These are phyloP conservation scores for Penicillium sp. DNA, from an alignment of 2,329 filamentous ascomycete species.

Conservation along the genomic window DNA sequence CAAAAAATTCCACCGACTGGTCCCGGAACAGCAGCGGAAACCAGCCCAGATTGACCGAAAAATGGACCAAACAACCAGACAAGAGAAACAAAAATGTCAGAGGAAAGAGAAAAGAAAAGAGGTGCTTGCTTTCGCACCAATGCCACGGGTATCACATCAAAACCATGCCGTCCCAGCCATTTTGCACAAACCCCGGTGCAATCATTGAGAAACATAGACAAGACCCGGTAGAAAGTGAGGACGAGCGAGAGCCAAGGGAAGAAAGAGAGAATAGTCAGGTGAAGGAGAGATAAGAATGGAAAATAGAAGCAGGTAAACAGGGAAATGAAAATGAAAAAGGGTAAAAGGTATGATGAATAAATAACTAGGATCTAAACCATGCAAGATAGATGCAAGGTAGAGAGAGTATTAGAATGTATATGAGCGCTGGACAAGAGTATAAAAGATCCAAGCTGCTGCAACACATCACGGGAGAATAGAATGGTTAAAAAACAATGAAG, in stretches of 20 bases:
- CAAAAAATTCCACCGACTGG: slow-evolving; percentile 12
- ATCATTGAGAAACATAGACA: slow-evolving; percentile 22
- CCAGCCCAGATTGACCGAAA: slow-evolving; percentile 15
- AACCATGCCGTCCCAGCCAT: slow-evolving; percentile 25
- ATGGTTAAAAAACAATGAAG: slow-evolving; percentile 12
- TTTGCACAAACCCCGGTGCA: slow-evolving; percentile 18
- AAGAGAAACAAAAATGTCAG: slow-evolving; percentile 8
- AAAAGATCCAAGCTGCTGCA: slow-evolving; percentile 9
- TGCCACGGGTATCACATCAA: slow-evolving; percentile 35
- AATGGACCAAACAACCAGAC: not conserved
- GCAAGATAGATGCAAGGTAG: slow-evolving; percentile 22
- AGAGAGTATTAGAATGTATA: slow-evolving; percentile 23
- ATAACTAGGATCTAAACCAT: slow-evolving; percentile 21
- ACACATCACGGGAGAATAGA: not conserved
- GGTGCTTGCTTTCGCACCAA: slow-evolving; percentile 22
- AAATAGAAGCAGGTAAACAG: slow-evolving; percentile 9
- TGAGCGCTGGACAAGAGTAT: slow-evolving; percentile 17
- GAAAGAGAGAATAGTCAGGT: slow-evolving; percentile 11
- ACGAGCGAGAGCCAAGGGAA: not conserved
- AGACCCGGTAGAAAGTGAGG: slow-evolving; percentile 22
- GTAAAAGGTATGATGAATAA: slow-evolving; percentile 4
- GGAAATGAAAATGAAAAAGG: slow-evolving; percentile 7
- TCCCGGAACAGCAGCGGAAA: slow-evolving; percentile 9
- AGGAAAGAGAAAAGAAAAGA: slow-evolving; percentile 7
- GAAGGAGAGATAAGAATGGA: slow-evolving; percentile 5